Percentiles rank a stretch among this genome's conserved stretches.
Evolutionary conservation across 2,329 filamentous ascomycete species (phyloP).

Genomic region (Dothideomycetes sp.): DNA sequence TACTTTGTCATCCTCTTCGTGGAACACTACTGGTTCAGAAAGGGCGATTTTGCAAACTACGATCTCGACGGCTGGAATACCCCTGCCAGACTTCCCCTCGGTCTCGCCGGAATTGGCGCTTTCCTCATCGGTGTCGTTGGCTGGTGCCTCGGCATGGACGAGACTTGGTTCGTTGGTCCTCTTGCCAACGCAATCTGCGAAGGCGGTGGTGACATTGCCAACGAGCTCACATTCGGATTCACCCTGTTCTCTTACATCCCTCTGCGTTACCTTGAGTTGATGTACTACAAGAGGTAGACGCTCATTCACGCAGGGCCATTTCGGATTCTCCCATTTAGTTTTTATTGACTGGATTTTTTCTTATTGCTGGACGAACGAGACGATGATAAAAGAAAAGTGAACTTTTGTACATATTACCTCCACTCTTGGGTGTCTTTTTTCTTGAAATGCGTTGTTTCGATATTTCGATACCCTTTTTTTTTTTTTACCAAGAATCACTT

Average conservation of each 20-base stretch:
- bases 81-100: conserved; percentile 33
- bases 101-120: conserved; percentile 32
- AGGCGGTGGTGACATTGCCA: conserved; percentile 48
- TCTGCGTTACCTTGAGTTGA: conserved; percentile 41
- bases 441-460: too few relatives aligned
- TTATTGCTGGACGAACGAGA: too few relatives aligned
- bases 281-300: conserved; percentile 31
- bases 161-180: conserved; percentile 51
- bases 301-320: too few relatives aligned
- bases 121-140: conserved; percentile 32
- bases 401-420: too few relatives aligned
- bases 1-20: conserved; percentile 39
- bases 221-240: conserved; percentile 44
- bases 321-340: too few relatives aligned
- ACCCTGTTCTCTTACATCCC: conserved; percentile 41
- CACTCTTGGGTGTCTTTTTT: too few relatives aligned
- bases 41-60: conserved; percentile 33
- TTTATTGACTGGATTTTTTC: too few relatives aligned
- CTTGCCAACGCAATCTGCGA: conserved; percentile 48
- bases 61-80: conserved; percentile 39
- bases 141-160: conserved; percentile 50
- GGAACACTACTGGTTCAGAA: conserved; percentile 38
- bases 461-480: too few relatives aligned
- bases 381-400: too few relatives aligned
- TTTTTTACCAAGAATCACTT: too few relatives aligned